phyloP scores from a whole-genome alignment of 176 grass and related monocot species.

The Zoysia japonica region DNA sequence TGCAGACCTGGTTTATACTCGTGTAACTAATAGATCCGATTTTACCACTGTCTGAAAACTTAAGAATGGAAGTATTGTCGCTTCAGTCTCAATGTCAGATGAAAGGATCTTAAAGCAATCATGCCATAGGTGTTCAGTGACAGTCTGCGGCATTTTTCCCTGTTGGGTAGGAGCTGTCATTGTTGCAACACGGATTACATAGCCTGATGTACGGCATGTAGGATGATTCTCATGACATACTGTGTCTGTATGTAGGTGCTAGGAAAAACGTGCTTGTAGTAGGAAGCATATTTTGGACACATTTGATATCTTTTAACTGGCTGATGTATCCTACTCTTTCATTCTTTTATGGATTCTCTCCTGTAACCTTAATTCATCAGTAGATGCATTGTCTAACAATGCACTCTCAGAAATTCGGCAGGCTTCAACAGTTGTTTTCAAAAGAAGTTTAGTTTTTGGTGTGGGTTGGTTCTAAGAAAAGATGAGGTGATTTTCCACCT shows the following conservation, averaged over 20 bases:
- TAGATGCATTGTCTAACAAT: neutral
- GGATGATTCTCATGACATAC: neutral
- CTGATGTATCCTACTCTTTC: neutral
- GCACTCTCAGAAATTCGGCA: neutral
- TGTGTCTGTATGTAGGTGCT: neutral
- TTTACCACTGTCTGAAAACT: slow-evolving; percentile 5
- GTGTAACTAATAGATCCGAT: neutral
- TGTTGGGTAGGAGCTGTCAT: neutral
- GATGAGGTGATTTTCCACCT: neutral
- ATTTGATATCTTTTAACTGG: neutral
- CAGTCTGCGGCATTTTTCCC: neutral
- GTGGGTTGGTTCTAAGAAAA: neutral
- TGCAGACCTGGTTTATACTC: slow-evolving; percentile 10
- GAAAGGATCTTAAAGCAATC: neutral
- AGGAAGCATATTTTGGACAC: neutral
- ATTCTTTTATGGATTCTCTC: neutral
- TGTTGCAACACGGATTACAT: neutral
- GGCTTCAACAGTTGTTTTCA: neutral
- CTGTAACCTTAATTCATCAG: neutral
- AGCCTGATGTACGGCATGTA: neutral
- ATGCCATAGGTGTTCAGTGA: neutral
- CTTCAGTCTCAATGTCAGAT: neutral
- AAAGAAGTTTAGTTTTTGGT: neutral
- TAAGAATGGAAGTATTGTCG: neutral
- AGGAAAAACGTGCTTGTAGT: neutral